phyloP scores from a whole-genome alignment of 2,329 filamentous ascomycete species.

The Penicillium sclerotiorum region DNA sequence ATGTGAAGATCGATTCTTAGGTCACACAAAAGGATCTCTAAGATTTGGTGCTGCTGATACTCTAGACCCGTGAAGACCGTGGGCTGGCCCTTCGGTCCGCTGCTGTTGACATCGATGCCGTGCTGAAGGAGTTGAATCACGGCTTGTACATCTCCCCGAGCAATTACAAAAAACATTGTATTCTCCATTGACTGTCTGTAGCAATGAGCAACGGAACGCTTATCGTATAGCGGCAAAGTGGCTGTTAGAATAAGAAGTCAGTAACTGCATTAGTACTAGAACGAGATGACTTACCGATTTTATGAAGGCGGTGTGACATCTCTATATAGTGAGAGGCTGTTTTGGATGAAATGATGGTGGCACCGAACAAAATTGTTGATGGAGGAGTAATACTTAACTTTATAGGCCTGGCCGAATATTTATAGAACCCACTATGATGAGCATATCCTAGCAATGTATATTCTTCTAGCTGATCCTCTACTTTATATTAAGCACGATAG shows the following conservation, averaged over 20 bases:
- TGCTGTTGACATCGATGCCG: not conserved
- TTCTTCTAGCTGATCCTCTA: not conserved
- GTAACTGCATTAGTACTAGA: not conserved
- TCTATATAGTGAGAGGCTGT: not conserved
- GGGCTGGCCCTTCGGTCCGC: conserved; percentile 1
- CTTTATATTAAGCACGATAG: not conserved
- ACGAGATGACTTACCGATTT: not conserved
- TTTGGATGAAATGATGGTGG: not conserved
- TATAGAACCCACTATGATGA: not conserved
- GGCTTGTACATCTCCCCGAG: not conserved
- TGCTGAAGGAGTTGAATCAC: not conserved
- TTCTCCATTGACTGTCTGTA: not conserved
- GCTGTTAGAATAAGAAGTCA: not conserved
- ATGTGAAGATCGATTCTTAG: conserved; percentile 1
- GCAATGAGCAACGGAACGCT: not conserved
- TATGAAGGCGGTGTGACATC: not conserved
- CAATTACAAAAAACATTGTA: not conserved
- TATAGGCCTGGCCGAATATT: no score
- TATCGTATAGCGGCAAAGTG: not conserved
- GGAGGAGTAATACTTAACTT: not conserved
- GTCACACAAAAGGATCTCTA: conserved; percentile 4
- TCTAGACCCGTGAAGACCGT: conserved; percentile 6
- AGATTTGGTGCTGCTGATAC: conserved; percentile 6
- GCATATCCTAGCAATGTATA: not conserved
- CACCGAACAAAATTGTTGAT: not conserved